phyloP scores from a whole-genome alignment of 2,329 filamentous ascomycete genomes.

The Kalmusia sp. region DNA sequence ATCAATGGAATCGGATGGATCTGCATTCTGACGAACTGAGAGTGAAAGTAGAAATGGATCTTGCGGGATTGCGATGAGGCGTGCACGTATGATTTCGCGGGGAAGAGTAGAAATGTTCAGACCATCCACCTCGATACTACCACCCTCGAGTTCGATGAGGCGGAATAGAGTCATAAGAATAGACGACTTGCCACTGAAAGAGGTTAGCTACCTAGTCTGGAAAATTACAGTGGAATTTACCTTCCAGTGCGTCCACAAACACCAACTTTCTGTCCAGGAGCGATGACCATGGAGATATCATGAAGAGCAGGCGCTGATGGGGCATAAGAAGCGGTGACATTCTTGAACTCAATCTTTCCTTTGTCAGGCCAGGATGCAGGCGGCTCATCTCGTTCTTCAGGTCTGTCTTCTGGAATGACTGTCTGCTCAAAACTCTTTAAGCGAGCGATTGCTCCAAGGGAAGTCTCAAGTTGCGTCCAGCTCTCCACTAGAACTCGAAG shows the following conservation, averaged over 20 bases:
- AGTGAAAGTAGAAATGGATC: slow-evolving; percentile 48
- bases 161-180: slow-evolving; percentile 17
- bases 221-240: not conserved
- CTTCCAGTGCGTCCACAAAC: slow-evolving; percentile 59
- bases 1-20: slow-evolving; percentile 8
- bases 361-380: slow-evolving; percentile 5
- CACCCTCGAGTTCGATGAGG: slow-evolving; percentile 25
- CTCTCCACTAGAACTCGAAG: slow-evolving; percentile 53
- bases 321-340: not conserved
- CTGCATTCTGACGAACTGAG: slow-evolving; percentile 16
- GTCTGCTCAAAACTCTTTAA: slow-evolving; percentile 55
- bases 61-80: slow-evolving; percentile 54
- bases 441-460: slow-evolving; percentile 61
- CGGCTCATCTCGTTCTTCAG: slow-evolving; percentile 28
- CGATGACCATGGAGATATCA: slow-evolving; percentile 52
- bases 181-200: slow-evolving; percentile 49
- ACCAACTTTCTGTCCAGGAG: slow-evolving; percentile 52
- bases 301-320: slow-evolving; percentile 38
- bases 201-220: slow-evolving; percentile 5
- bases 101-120: slow-evolving; percentile 52
- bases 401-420: slow-evolving; percentile 46
- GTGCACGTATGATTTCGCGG: slow-evolving; percentile 47
- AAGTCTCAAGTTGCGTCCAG: slow-evolving; percentile 63
- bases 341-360: not conserved
- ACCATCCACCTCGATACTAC: slow-evolving; percentile 54